Base-by-base conservation (phyloP, 1,284 basidiomycete genomes). In the Agaricales sp. region DNA sequence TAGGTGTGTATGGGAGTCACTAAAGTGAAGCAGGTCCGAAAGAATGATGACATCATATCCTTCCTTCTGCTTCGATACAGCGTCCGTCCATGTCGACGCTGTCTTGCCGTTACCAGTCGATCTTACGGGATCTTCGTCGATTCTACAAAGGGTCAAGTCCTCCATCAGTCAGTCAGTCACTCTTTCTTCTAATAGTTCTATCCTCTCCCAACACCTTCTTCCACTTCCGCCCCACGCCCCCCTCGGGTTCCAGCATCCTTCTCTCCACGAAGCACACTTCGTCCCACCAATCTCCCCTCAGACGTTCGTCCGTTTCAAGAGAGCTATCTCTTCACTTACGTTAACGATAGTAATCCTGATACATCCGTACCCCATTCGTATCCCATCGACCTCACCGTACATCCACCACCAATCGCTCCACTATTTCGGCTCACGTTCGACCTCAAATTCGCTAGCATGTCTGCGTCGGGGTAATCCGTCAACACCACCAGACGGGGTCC, bases 11-110 rank as follows among this genome's bases (percentile, higher is more conserved):
- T 86, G 83, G 37, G 78, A 82, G 49, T 59, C 58, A 58, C 77
- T 67, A 57, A 86, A 85, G 60, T 84, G 80, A 18, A 86, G 69
- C 12, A 87, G 67, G 63, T 86, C 82, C 2, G 80, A 86, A 48
- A 85, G 69, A 52, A 86, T 71, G 45, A 85, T 67, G 23, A 75
- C 58, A 55, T 85, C 80, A 58, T 71, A 85, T 20, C 11, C 11
- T 35, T n/a, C 30, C n/a, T n/a, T n/a, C n/a, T n/a, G n/a, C n/a
- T n/a, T n/a, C n/a, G n/a, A n/a, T n/a, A n/a, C n/a, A n/a, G n/a
- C n/a, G n/a, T n/a, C n/a, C n/a, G n/a, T 75, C 71, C 35, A 47
- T 16, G 19, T 53, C 48, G 50, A n/a, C 18, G n/a, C 53, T 50
- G 46, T 45, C 30, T 39, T 16, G 49, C 41, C 60, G 37, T 41